A percentile compares a stretch with the other conserved stretches of the same genome.
Conservation (phyloP, 1,284 basidiomycete species). For the Moesziomyces parantarcticus region DNA sequence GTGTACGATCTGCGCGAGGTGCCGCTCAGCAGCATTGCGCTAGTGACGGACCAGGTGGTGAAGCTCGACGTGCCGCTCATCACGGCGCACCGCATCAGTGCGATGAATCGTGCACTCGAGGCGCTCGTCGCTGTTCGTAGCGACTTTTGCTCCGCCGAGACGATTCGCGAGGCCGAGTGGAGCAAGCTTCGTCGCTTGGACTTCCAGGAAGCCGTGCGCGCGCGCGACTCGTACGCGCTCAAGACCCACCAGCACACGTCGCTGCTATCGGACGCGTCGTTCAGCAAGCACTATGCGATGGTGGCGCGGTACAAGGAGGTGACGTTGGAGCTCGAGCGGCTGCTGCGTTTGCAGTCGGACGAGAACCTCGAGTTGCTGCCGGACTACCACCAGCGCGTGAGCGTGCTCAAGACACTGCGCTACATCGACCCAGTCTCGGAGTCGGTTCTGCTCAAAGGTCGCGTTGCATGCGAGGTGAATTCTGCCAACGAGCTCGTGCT, state of each 20-base stretch:
- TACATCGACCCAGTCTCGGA: conserved; percentile 74
- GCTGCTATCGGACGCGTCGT: conserved; percentile 70
- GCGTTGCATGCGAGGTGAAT: conserved; percentile 99
- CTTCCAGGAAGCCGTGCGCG: conserved; percentile 84
- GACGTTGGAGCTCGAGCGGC: conserved; percentile 75
- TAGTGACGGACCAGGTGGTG: conserved; percentile 78
- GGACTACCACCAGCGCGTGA: conserved; percentile 93
- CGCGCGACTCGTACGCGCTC: conserved; percentile 73
- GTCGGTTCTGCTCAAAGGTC: conserved; percentile 93
- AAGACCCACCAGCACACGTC: conserved; percentile 41
- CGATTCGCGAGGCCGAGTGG: conserved; percentile 75
- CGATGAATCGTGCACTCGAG: conserved; percentile 70
- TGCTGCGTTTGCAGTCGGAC: conserved; percentile 71
- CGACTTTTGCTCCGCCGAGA: not conserved
- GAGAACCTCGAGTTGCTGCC: conserved; percentile 96
- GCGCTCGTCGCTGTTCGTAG: conserved; percentile 25
- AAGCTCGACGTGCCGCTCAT: conserved; percentile 71
- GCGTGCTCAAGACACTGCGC: conserved; percentile 84
- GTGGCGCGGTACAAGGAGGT: conserved; percentile 81
- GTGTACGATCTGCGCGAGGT: conserved; percentile 80
- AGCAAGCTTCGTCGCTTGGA: conserved; percentile 83
- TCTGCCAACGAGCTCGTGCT: conserved; percentile 87
- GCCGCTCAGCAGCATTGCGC: conserved; percentile 78
- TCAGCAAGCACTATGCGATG: conserved; percentile 79
- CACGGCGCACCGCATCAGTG: conserved; percentile 73